phyloP scores from a whole-genome alignment of 1,284 basidiomycete genomes.

The Vanrija pseudolonga region DNA sequence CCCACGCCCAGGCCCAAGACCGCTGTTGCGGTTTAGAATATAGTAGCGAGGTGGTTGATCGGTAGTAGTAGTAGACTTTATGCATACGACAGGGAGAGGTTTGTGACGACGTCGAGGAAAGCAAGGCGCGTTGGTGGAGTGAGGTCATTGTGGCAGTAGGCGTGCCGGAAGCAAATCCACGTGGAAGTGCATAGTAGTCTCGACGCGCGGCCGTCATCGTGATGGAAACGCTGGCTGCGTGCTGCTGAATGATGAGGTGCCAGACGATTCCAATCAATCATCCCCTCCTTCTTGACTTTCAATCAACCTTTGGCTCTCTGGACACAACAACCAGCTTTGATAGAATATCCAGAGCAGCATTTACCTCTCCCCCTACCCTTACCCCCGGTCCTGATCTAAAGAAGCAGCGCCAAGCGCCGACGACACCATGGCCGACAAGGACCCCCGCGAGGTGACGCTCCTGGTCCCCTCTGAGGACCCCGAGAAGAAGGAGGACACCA shows the following conservation, averaged over 20 bases:
- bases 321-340: background rate
- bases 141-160: no score
- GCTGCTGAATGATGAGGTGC: no score
- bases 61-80: no score
- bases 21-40: background rate
- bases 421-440: constrained; percentile 21
- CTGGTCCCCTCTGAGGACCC: constrained; percentile 51
- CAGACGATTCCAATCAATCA: background rate
- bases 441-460: constrained; percentile 40
- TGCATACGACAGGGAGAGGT: no score
- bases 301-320: background rate
- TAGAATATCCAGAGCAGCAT: background rate
- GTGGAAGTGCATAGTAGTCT: no score
- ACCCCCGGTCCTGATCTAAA: background rate
- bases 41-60: no score
- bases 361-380: background rate
- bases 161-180: no score
- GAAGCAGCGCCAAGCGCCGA: background rate
- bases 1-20: constrained; percentile 37
- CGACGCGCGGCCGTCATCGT: no score
- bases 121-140: no score
- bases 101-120: no score
- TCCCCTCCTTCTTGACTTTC: background rate
- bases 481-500: constrained; percentile 48
- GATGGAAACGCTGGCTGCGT: no score